Conservation (phyloP, 805 yeast genomes). For the Lipomyces yamanashiensis region DNA sequence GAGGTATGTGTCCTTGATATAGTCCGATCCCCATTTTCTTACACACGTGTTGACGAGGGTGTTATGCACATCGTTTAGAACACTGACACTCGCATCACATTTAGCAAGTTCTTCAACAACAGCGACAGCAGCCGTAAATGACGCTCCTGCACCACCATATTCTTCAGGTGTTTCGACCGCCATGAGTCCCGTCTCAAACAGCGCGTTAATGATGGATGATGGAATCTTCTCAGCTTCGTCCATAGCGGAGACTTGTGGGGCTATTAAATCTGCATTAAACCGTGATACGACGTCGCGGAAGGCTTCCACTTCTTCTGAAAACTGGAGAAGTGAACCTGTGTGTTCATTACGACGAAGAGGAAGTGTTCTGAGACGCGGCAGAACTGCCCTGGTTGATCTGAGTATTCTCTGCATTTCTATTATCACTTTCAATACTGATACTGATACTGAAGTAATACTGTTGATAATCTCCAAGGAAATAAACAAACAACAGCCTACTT, state of each 20-base stretch:
- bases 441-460: too few relatives aligned
- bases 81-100: slow-evolving; percentile 51
- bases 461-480: too few relatives aligned
- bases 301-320: slow-evolving; percentile 51
- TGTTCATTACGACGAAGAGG: neutral
- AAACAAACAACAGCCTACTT: neutral
- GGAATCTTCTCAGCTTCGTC: slow-evolving; percentile 48
- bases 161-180: slow-evolving; percentile 55
- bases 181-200: slow-evolving; percentile 51
- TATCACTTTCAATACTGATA: too few relatives aligned
- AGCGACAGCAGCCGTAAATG: slow-evolving; percentile 52
- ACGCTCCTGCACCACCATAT: slow-evolving; percentile 53
- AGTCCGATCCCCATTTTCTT: slow-evolving; percentile 48
- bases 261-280: slow-evolving; percentile 49
- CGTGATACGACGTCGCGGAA: slow-evolving; percentile 49
- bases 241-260: slow-evolving; percentile 49
- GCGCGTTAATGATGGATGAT: slow-evolving; percentile 41
- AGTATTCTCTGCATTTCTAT: too few relatives aligned
- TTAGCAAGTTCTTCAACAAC: slow-evolving; percentile 53
- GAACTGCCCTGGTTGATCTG: neutral
- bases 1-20: slow-evolving; percentile 47
- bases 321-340: slow-evolving; percentile 30
- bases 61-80: slow-evolving; percentile 53
- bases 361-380: neutral
- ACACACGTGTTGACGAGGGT: slow-evolving; percentile 51